Conservation (phyloP, 2,329 filamentous ascomycete species). For the Dactylellina leptospora region DNA sequence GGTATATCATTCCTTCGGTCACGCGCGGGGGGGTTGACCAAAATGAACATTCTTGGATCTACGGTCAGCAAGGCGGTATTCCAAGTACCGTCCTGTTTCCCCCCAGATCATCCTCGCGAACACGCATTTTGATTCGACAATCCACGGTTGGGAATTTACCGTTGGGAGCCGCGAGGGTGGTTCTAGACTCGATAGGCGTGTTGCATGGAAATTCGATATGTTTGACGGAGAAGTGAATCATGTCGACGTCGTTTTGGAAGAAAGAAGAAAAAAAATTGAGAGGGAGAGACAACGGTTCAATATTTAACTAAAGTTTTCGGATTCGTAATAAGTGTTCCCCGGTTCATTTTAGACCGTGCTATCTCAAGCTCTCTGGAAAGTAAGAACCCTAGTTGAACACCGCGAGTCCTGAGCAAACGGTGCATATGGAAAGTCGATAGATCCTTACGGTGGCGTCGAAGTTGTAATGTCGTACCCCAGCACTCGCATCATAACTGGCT, state of each 20-base stretch:
- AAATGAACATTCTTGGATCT: conserved; percentile 18
- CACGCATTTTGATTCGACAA: no score
- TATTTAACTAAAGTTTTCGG: conserved; percentile 26
- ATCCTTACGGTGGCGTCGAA: conserved; percentile 44
- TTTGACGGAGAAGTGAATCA: no score
- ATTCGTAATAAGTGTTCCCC: conserved; percentile 45
- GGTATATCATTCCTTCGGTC: conserved; percentile 22
- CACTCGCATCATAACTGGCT: conserved; percentile 38
- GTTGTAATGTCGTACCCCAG: conserved; percentile 27
- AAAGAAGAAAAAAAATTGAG: no score
- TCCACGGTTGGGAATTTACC: no score
- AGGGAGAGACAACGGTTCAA: not conserved
- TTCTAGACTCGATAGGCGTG: no score
- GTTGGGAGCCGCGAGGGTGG: no score
- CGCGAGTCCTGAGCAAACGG: conserved; percentile 40
- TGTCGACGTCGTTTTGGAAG: no score
- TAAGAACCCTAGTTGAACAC: conserved; percentile 18
- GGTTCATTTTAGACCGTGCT: conserved; percentile 5
- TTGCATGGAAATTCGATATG: no score
- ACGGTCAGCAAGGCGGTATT: conserved; percentile 27
- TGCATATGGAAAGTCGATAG: conserved; percentile 38
- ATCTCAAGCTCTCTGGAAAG: conserved; percentile 14
- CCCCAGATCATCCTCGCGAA: not conserved
- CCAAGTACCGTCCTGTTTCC: not conserved
- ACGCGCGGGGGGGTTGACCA: conserved; percentile 25